phyloP scores from a whole-genome alignment of 2,329 filamentous ascomycete species.

The Pestalotiopsis sp. region DNA sequence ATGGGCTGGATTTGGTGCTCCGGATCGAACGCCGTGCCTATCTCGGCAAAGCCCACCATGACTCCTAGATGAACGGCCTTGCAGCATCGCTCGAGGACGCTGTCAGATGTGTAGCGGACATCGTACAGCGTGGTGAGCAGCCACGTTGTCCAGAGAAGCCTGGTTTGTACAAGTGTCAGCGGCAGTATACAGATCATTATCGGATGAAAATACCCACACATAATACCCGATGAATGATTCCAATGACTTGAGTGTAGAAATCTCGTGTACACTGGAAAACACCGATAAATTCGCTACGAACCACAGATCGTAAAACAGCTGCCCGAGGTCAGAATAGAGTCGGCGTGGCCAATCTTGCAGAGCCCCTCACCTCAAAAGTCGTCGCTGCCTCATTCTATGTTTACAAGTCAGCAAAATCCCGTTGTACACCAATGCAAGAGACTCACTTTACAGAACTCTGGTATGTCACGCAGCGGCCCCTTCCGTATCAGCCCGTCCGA shows the following conservation, averaged over 20 bases:
- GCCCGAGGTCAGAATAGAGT: slow-evolving; percentile 18
- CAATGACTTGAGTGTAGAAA: slow-evolving; percentile 24
- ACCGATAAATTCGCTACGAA: slow-evolving; percentile 68
- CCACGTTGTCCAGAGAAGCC: slow-evolving; percentile 71
- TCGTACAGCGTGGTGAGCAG: slow-evolving; percentile 66
- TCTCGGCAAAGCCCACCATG: slow-evolving; percentile 67
- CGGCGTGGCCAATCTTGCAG: slow-evolving; percentile 19
- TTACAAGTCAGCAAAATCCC: neutral
- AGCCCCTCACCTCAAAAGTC: slow-evolving; percentile 19
- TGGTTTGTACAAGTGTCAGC: slow-evolving; percentile 40
- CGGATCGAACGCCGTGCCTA: slow-evolving; percentile 51
- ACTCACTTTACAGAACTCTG: slow-evolving; percentile 24
- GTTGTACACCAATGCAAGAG: neutral
- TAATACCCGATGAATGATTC: slow-evolving; percentile 57
- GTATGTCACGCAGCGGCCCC: slow-evolving; percentile 14
- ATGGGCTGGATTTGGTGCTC: slow-evolving; percentile 37
- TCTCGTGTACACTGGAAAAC: slow-evolving; percentile 51
- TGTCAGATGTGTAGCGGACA: slow-evolving; percentile 66
- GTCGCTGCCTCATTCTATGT: slow-evolving; percentile 9
- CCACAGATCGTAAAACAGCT: slow-evolving; percentile 63
- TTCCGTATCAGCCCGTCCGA: slow-evolving; percentile 10
- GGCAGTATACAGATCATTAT: neutral
- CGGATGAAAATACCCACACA: slow-evolving; percentile 25
- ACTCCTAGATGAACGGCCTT: slow-evolving; percentile 64
- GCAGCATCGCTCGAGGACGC: slow-evolving; percentile 61